Evolutionary conservation across 345 rosid genomes (phyloP), one percentile per base, ranked within the genome.

Genomic region (Pugionium cornutum): DNA sequence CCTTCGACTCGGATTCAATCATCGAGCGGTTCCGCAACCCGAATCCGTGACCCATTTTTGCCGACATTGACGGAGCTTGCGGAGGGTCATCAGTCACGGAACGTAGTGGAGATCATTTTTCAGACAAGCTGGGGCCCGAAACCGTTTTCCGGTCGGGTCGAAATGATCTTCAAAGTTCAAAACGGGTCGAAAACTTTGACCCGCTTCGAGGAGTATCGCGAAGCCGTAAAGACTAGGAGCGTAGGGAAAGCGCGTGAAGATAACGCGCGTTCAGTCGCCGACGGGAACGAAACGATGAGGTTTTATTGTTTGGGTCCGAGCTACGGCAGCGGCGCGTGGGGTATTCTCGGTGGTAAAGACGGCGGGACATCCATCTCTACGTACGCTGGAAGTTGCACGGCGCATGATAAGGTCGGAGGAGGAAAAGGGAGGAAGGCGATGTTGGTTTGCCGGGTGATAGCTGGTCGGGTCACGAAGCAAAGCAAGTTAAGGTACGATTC

Each of bases 241-340:
- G 81, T 71, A 7, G 78, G 79, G 35, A 70, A 66, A 33, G 49
- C 83, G 42, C 72, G 83, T 79, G 94, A 84, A 69, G 95, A 85
- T 69, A 83, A 83, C 50, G 92, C 88, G 7, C 76, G 99, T 77
- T 89, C 95, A 66, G 76, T 79, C 1, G 97, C 99, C 3, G 99
- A 94, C 37, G 99, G 99, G 28, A 94, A 94, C 70, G 99, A 94
- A 81, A 85, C 89, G 46, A 94, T 94, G 99, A 83, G 97, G 76
- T 94, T 94, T 68, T 83, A 84, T 26, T 86, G 89, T 66, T 62
- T 85, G 54, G 99, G 99, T 2, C 84, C 96, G n/a, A 79, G 85
- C 4, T 52, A 59, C 0, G 43, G 81, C 0, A 81, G 78, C 0
- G 75, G 78, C 25, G 76, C 71, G 64, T 59, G 77, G 62, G 74